Conservation (phyloP, 2,329 filamentous ascomycete species). For the Scedosporium dehoogii region DNA sequence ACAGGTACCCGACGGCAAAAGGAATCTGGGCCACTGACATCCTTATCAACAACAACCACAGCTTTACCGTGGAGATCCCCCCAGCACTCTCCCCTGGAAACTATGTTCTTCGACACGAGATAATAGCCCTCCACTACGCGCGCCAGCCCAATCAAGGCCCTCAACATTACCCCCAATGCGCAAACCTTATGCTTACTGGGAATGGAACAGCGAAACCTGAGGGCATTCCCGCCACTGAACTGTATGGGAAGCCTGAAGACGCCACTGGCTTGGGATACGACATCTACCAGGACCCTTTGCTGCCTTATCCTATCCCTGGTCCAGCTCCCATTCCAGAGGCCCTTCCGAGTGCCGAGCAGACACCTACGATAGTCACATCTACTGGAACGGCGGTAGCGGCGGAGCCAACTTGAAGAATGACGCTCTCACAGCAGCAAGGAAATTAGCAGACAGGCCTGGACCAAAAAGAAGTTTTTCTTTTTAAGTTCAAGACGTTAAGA, state of each 20-base stretch:
- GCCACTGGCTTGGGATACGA: slow-evolving; percentile 25
- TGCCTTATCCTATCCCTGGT: slow-evolving; percentile 23
- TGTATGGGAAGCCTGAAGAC: slow-evolving; percentile 24
- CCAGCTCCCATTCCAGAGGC: slow-evolving; percentile 13
- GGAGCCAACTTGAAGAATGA: not conserved
- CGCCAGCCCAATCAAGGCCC: slow-evolving; percentile 25
- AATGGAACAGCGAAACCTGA: slow-evolving; percentile 18
- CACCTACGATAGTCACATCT: not conserved
- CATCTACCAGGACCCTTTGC: slow-evolving; percentile 23
- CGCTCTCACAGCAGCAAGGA: not conserved
- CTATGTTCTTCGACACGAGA: slow-evolving; percentile 46
- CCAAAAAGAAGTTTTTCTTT: not conserved
- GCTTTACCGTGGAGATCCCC: slow-evolving; percentile 38
- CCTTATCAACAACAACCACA: slow-evolving; percentile 38
- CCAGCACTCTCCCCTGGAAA: slow-evolving; percentile 35
- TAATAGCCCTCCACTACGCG: slow-evolving; percentile 44
- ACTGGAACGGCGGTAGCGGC: not conserved
- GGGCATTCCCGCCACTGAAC: slow-evolving; percentile 21
- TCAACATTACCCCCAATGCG: slow-evolving; percentile 42
- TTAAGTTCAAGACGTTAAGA: no score
- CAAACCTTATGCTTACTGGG: slow-evolving; percentile 36
- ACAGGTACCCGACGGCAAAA: slow-evolving; percentile 20
- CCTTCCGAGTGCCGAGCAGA: slow-evolving; percentile 1
- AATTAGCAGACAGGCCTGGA: not conserved
- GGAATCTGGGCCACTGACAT: slow-evolving; percentile 34